Evolutionary conservation across 2,329 filamentous ascomycete species (phyloP), one percentile per base, ranked within the genome.

Genomic region (Sporothrix sp.): DNA sequence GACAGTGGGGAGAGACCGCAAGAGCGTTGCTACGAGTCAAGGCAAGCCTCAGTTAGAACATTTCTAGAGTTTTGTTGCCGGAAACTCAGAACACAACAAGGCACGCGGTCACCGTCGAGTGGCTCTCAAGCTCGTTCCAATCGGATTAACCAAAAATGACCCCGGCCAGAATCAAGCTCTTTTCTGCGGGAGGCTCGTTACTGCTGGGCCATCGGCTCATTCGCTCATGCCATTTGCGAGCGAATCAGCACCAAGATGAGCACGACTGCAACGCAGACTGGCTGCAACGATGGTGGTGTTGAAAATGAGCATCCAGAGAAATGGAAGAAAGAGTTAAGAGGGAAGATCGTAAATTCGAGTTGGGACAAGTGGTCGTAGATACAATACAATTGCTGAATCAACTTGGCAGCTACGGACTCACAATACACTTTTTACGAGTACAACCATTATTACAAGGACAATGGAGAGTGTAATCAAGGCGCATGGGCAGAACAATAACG

Each of bases 181-280:
- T 42, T 25, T 25, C 27, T 25, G 45, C 33, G n/a, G n/a, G n/a
- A n/a, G n/a, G n/a, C n/a, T n/a, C 32, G 18, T 42, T 28, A 20
- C 28, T 42, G 47, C 42, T 42, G 47, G 30, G 25, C 27, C 18
- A 33, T 49, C 47, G 37, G 37, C 37, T 42, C 37, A 20, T 35
- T 23, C 20, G 20, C 28, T 42, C 47, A 49, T 35, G 25, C 28
- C 27, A 32, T 7, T 13, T 20, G n/a, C 30, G 18, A 30, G 8
- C 36, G 36, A 42, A 49, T 49, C 37, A 49, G 20, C 25, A 14
- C 16, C 25, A 16, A 39, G 35, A 48, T 39, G 46, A 28, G 25
- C 10, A 18, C 37, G 28, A 28, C 36, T 13, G 9, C 13, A 21
- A 21, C 14, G 37, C 27, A 30, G 28, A 49, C 36, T 49, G 47